Evolutionary conservation across 495 filamentous ascomycete species (phyloP).

Genomic region (Hypoxylon lienhwacheense): DNA sequence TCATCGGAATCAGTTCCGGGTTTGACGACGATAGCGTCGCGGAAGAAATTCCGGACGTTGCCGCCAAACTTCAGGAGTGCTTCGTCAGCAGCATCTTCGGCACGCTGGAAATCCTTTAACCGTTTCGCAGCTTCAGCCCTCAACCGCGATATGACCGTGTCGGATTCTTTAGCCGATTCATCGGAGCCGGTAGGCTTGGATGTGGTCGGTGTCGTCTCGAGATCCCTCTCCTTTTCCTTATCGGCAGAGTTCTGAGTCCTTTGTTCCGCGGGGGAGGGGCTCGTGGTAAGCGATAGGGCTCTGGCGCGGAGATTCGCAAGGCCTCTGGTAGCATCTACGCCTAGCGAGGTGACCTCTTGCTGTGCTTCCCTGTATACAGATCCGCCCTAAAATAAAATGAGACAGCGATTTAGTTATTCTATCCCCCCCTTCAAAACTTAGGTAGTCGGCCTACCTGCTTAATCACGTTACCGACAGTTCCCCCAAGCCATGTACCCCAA

Average conservation of each 20-base stretch:
- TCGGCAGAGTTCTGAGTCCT: constrained; percentile 19
- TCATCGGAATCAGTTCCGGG: constrained; percentile 49
- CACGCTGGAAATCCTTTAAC: constrained; percentile 87
- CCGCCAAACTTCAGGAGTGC: constrained; percentile 90
- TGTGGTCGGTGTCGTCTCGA: constrained; percentile 47
- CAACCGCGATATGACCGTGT: constrained; percentile 81
- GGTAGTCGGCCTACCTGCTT: constrained; percentile 63
- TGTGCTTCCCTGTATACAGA: constrained; percentile 80
- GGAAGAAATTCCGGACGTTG: constrained; percentile 87
- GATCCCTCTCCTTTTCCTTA: constrained; percentile 45
- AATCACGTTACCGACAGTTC: constrained; percentile 84
- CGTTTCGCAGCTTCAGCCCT: constrained; percentile 78
- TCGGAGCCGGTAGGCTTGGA: constrained; percentile 48
- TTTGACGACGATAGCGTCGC: constrained; percentile 86
- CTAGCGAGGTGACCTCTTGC: constrained; percentile 76
- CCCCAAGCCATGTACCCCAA: constrained; percentile 87
- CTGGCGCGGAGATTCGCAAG: constrained; percentile 75
- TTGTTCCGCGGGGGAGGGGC: constrained; percentile 22
- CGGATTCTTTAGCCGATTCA: constrained; percentile 63
- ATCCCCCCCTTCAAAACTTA: background rate
- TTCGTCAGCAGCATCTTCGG: constrained; percentile 97
- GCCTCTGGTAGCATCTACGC: constrained; percentile 82
- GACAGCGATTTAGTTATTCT: constrained; percentile 12
- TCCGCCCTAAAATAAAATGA: constrained; percentile 67
- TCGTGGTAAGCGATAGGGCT: constrained; percentile 65